Evolutionary conservation across 495 filamentous ascomycete species (phyloP).

Genomic region (Umbilicaria muhlenbergii): DNA sequence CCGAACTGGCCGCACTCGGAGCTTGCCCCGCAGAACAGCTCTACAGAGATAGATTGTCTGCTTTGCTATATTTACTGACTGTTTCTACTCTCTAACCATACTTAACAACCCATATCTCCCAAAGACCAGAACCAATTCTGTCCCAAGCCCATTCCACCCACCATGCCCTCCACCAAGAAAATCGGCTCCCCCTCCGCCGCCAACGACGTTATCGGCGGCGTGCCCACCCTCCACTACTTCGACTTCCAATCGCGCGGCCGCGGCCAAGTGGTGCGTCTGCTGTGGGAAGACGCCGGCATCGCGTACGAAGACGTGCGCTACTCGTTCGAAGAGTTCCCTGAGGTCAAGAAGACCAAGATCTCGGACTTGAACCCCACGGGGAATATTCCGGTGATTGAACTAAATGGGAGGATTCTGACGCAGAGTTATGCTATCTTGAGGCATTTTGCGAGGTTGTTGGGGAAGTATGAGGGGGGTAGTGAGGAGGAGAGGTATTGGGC

Average conservation of each 20-base stretch:
- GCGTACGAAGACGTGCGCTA: slow-evolving; percentile 26
- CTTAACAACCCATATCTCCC: no score
- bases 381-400: slow-evolving; percentile 24
- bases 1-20: no score
- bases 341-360: slow-evolving; percentile 19
- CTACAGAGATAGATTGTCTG: no score
- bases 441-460: slow-evolving; percentile 23
- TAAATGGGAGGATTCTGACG: slow-evolving; percentile 22
- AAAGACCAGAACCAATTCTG: no score
- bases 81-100: no score
- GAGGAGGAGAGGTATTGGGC: slow-evolving; percentile 26
- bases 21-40: no score
- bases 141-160: background rate
- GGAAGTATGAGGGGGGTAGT: slow-evolving; percentile 23
- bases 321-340: slow-evolving; percentile 23
- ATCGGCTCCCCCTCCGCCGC: slow-evolving; percentile 9
- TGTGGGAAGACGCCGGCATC: slow-evolving; percentile 27
- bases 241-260: slow-evolving; percentile 27
- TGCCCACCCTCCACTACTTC: slow-evolving; percentile 22
- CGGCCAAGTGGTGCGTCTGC: slow-evolving; percentile 26
- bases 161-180: slow-evolving; percentile 13
- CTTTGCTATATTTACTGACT: no score
- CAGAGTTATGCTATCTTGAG: slow-evolving; percentile 26
- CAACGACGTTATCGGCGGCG: slow-evolving; percentile 18
- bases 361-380: slow-evolving; percentile 19